Base-by-base conservation (phyloP, 1,139 yeast species). In the Taiozyma sp. region DNA sequence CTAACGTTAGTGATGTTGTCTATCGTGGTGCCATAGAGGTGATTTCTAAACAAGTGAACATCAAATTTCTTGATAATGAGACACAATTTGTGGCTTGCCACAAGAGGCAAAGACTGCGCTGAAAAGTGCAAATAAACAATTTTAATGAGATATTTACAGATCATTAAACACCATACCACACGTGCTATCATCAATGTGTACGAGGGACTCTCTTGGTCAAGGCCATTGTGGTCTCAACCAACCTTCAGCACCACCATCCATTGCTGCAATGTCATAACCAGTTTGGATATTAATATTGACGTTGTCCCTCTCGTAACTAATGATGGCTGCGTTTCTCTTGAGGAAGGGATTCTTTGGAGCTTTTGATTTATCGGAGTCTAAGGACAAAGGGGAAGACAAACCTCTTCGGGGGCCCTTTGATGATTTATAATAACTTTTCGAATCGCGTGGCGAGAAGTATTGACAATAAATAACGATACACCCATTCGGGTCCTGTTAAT, bases 221-320 rank as follows among this genome's bases (percentile, higher is more conserved):
- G 5, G 79, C 75, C 80, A 86, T 77, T 13, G 88, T 77, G 60
- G 83, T 83, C 60, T 85, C 91, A 10, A 89, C 86, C 97, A 91
- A 0, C 90, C 88, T 51, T 85, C 90, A 2, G 95, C 91, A 5
- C 96, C 96, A 5, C 97, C 97, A 63, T 88, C 95, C 60, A 79
- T 68, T 7, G 79, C 77, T 28, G 90, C 63, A 2, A 83, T 70
- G 46, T 83, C 88, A 56, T 79, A 74, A 2, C 86, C 79, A 2
- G 44, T 65, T 47, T 78, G 66, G 0, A 66, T 61, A 11, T 67
- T 62, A 4, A 61, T 57, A 28, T 54, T 53, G 43, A 59, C 58
- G 28, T 58, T 54, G 3, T 63, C 65, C 40, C 68, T 67, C 30
- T 67, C 63, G 47, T 79, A 74, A 1, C 96, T 96, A 50, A 93